A percentile compares a stretch with the other conserved stretches of the same genome.
phyloP scores from a whole-genome alignment of 1,284 basidiomycete species.

The Cutaneotrichosporon curvatum region DNA sequence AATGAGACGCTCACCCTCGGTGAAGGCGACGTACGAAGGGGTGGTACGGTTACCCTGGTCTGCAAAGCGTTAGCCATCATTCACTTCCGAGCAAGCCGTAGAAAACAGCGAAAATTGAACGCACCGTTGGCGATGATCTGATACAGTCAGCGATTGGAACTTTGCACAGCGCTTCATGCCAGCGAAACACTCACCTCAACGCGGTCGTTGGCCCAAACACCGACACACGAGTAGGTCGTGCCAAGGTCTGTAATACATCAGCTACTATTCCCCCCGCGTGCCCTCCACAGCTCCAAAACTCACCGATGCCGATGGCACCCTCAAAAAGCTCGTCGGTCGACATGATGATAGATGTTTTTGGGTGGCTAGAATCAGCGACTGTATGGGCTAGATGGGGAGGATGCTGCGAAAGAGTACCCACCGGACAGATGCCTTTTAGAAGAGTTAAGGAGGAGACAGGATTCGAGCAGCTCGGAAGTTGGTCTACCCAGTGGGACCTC shows the following conservation, averaged over 20 bases:
- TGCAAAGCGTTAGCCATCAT: constrained; percentile 37
- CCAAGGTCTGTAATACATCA: constrained; percentile 42
- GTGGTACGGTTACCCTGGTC: constrained; percentile 97
- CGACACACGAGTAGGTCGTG: constrained; percentile 61
- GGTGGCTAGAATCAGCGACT: constrained; percentile 4
- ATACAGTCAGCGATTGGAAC: constrained; percentile 10
- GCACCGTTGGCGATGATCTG: constrained; percentile 86
- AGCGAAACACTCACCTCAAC: constrained; percentile 52
- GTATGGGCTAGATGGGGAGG: neutral
- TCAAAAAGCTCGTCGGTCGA: constrained; percentile 87
- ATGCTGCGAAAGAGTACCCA: constrained; percentile 1
- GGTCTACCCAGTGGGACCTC: neutral
- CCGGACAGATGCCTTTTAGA: constrained; percentile 22
- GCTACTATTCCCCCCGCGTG: neutral
- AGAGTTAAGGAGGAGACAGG: constrained; percentile 11
- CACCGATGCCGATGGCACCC: constrained; percentile 88
- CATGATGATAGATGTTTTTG: constrained; percentile 52
- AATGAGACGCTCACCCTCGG: constrained; percentile 93
- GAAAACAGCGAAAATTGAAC: constrained; percentile 14
- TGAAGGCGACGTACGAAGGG: constrained; percentile 98
- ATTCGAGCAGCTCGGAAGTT: neutral
- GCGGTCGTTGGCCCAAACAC: constrained; percentile 97
- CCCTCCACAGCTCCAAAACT: constrained; percentile 25
- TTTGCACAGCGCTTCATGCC: neutral
- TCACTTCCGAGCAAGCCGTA: too few species aligned